These are phyloP conservation scores for Juglanconis oblonga DNA, from an alignment of 2,329 filamentous ascomycete species.

Conservation along the genomic window DNA sequence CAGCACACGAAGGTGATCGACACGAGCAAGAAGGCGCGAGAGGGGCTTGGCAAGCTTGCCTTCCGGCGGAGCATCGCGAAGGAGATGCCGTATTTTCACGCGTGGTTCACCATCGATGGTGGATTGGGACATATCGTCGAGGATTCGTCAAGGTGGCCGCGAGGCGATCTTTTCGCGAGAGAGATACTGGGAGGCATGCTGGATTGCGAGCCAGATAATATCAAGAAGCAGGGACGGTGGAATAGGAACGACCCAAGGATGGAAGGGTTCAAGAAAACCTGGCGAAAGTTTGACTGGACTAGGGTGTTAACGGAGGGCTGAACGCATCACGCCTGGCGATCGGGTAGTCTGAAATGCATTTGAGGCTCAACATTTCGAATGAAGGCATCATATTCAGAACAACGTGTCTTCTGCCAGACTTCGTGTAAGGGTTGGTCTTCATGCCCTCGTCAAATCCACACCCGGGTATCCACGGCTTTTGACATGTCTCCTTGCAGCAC, in stretches of 20 bases:
- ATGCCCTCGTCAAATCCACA: too few species aligned
- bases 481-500: not conserved
- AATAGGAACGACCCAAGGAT: constrained; percentile 64
- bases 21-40: constrained; percentile 63
- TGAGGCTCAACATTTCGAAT: too few species aligned
- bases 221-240: constrained; percentile 92
- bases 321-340: not conserved
- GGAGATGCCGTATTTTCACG: constrained; percentile 98
- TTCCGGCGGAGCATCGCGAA: constrained; percentile 83
- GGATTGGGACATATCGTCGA: constrained; percentile 92
- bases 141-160: constrained; percentile 79
- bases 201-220: constrained; percentile 73
- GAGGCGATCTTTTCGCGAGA: constrained; percentile 86
- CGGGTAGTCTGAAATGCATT: too few species aligned
- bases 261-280: constrained; percentile 77
- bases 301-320: constrained; percentile 47
- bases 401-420: too few species aligned
- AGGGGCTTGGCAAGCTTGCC: constrained; percentile 72
- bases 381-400: too few species aligned
- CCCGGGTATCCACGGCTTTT: too few species aligned
- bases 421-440: too few species aligned
- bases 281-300: constrained; percentile 92
- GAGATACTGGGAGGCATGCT: constrained; percentile 93
- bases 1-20: constrained; percentile 96
- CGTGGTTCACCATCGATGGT: constrained; percentile 90